These are phyloP conservation scores for Phanerodontia chrysosporium DNA, from an alignment of 768 basidiomycete genomes.

Conservation along the genomic window DNA sequence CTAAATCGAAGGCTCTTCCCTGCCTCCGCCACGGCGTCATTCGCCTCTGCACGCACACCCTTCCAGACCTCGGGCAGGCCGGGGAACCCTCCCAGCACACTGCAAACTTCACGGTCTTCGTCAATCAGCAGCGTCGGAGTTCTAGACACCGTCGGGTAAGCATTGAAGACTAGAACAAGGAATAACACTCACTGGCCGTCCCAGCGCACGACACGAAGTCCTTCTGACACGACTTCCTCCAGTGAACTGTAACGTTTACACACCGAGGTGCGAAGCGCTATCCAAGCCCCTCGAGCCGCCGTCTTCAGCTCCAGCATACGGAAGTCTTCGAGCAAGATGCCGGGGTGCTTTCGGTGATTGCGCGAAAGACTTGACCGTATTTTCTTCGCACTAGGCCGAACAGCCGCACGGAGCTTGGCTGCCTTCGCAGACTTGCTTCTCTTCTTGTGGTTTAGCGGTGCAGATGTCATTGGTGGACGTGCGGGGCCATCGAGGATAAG, in stretches of 20 bases:
- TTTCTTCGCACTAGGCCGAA: neutral
- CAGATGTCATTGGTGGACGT: too few relatives aligned
- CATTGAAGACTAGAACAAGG: neutral
- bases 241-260: neutral
- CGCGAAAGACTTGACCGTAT: neutral
- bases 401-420: neutral
- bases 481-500: too few relatives aligned
- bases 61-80: neutral
- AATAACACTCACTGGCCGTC: neutral
- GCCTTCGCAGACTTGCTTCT: neutral
- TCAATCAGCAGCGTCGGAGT: neutral
- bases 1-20: neutral
- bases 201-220: neutral
- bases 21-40: neutral
- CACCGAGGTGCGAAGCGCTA: neutral
- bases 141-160: neutral
- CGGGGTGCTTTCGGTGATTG: neutral
- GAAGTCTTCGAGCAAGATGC: neutral
- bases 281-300: neutral
- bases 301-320: neutral
- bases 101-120: neutral
- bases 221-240: neutral
- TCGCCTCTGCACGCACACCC: neutral
- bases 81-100: neutral
- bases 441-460: too few relatives aligned